Percentiles rank a stretch among this genome's conserved stretches.
These are phyloP conservation scores for Thermomucor indicae-seudaticae DNA, from an alignment of 371 early-diverging fungal genomes.

Conservation along the genomic window DNA sequence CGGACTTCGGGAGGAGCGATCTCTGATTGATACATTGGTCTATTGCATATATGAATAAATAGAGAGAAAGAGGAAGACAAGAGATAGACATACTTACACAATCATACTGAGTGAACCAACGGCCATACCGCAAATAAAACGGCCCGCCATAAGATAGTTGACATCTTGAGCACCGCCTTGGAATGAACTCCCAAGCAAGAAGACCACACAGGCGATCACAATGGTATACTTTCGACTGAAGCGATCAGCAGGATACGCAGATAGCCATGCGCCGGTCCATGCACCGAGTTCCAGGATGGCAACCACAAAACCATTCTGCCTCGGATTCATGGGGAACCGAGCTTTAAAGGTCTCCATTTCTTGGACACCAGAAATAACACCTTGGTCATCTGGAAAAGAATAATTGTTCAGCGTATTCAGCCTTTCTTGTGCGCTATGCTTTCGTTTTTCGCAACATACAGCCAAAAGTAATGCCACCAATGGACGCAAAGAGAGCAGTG, in stretches of 20 bases:
- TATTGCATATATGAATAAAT: too few relatives aligned
- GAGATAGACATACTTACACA: slow-evolving; percentile 34
- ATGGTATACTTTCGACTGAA: slow-evolving; percentile 70
- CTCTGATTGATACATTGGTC: slow-evolving; percentile 88
- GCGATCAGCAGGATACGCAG: slow-evolving; percentile 57
- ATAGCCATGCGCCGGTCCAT: slow-evolving; percentile 49
- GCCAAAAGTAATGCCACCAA: slow-evolving; percentile 45
- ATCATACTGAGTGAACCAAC: slow-evolving; percentile 82
- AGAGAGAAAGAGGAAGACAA: neutral
- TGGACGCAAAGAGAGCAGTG: slow-evolving; percentile 36
- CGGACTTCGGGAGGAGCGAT: slow-evolving; percentile 82
- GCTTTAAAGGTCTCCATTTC: slow-evolving; percentile 32
- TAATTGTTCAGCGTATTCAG: neutral
- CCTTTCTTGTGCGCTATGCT: neutral
- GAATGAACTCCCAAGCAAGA: slow-evolving; percentile 61
- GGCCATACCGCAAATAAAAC: slow-evolving; percentile 78
- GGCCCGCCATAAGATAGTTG: slow-evolving; percentile 61
- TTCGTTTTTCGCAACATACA: slow-evolving; percentile 20
- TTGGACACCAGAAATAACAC: slow-evolving; percentile 42
- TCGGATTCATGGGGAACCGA: slow-evolving; percentile 25
- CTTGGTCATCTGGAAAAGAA: slow-evolving; percentile 29
- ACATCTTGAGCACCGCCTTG: slow-evolving; percentile 57
- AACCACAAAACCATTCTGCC: slow-evolving; percentile 44
- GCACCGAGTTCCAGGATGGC: slow-evolving; percentile 59
- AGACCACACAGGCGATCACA: slow-evolving; percentile 55